Evolutionary conservation across 1,284 basidiomycete species (phyloP).

Genomic region (Tilletia caries): DNA sequence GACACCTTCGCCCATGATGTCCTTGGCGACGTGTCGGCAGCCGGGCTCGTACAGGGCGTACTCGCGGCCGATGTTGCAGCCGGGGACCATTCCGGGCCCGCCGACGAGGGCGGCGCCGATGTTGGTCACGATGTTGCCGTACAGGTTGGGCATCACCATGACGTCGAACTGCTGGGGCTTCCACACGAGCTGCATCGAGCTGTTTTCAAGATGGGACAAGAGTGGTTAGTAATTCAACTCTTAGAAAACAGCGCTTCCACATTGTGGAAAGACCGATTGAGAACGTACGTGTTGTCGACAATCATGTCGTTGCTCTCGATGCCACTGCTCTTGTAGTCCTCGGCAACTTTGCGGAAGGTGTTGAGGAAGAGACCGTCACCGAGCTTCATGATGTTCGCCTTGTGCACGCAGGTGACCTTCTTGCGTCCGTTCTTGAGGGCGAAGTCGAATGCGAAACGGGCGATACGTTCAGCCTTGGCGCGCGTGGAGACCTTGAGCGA

Average conservation of each 20-base stretch:
- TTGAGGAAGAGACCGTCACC: constrained; percentile 99
- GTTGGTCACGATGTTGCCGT: constrained; percentile 96
- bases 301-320: constrained; percentile 98
- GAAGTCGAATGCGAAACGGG: constrained; percentile 97
- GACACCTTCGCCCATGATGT: constrained; percentile 94
- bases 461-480: constrained; percentile 93
- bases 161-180: constrained; percentile 95
- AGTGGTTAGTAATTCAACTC: background rate
- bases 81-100: constrained; percentile 94
- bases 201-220: constrained; percentile 47
- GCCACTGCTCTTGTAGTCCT: constrained; percentile 86
- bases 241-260: background rate
- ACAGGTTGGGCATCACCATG: constrained; percentile 95
- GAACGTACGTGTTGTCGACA: constrained; percentile 88
- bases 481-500: constrained; percentile 95
- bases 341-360: constrained; percentile 92
- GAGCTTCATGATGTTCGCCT: constrained; percentile 99
- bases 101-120: constrained; percentile 97
- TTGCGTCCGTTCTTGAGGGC: constrained; percentile 98
- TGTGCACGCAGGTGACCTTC: constrained; percentile 99
- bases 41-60: constrained; percentile 98
- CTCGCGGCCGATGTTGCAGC: constrained; percentile 95
- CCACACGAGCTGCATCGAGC: constrained; percentile 96
- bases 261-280: too few species aligned
- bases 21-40: constrained; percentile 95